Evolutionary conservation across 2,329 filamentous ascomycete genomes (phyloP).

Genomic region (Thermothelomyces thermophilus): DNA sequence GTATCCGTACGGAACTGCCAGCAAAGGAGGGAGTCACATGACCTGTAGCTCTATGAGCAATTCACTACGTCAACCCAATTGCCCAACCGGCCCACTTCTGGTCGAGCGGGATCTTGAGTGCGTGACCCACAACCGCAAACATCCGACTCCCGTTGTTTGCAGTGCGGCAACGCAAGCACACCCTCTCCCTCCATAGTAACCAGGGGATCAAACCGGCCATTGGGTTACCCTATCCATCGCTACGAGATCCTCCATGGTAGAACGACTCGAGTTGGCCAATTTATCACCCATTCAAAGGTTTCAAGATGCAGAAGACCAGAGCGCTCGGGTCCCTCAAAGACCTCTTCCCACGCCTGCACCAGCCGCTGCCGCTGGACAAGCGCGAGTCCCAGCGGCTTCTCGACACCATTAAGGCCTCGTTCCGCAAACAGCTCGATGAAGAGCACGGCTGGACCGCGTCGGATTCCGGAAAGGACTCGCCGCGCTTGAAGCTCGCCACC

Average conservation of each 20-base stretch:
- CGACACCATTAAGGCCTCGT: slow-evolving; percentile 49
- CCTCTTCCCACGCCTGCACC: slow-evolving; percentile 42
- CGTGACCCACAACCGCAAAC: neutral
- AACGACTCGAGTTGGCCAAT: neutral
- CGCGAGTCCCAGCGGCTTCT: slow-evolving; percentile 50
- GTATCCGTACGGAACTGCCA: too few relatives aligned
- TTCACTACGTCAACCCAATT: too few relatives aligned
- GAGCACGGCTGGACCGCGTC: slow-evolving; percentile 40
- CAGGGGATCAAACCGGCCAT: neutral
- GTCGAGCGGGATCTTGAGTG: neutral
- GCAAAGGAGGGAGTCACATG: too few relatives aligned
- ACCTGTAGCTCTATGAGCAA: too few relatives aligned
- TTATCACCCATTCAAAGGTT: neutral
- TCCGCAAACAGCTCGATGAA: slow-evolving; percentile 51
- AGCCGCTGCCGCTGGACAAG: slow-evolving; percentile 44
- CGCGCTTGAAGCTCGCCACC: neutral
- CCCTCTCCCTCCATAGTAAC: too few relatives aligned
- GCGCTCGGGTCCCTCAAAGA: slow-evolving; percentile 35
- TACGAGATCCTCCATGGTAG: too few relatives aligned
- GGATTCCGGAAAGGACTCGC: neutral
- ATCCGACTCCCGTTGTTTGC: neutral
- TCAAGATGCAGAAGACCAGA: slow-evolving; percentile 33
- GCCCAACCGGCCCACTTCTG: too few relatives aligned
- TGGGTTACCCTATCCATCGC: neutral
- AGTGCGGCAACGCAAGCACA: too few relatives aligned